Base-by-base conservation (phyloP, 768 basidiomycete species). In the Lactarius pseudohatsudake region DNA sequence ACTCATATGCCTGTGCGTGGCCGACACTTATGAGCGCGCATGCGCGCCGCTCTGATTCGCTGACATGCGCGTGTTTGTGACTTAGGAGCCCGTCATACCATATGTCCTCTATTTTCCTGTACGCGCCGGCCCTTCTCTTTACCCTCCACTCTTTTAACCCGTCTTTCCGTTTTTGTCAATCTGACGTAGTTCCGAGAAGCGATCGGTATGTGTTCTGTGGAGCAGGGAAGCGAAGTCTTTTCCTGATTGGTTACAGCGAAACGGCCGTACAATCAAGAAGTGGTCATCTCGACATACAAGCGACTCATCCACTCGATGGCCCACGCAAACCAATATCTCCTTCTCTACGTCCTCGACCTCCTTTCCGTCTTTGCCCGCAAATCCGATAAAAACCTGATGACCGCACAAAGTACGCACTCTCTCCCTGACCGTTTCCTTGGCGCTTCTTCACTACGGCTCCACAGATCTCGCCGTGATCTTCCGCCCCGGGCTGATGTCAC, bases 391-490 rank as follows among this genome's bases (percentile, higher is more conserved):
- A 99, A 99, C 76, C 80, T 96, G 57, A 99, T 99, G 96, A 96
- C 91, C 0, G 91, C 96, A 26, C 83, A 89, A 64, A 98, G 95
- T 97, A 70, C 72, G 91, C 85, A 20, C 13, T 3, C 22, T 26
- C n/a, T 13, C 34, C 13, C 10, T 13, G 40, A 7, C 15, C 30
- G 3, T 18, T 30, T 57, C 32, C 15, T 38, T 40, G 28, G 2
- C 36, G 32, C 43, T n/a, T 34, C 22, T 6, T n/a, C 13, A 28
- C 13, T 41, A 56, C 9, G 11, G 4, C 38, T 18, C 20, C 47
- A 30, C 74, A 94, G 96, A 99, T 78, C 87, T 99, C 22, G 97
- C 96, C 20, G 91, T 96, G 56, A 96, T 98, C 70, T 99, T 99
- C 78, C 91, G 95, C 65, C 97, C 97, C 0, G 97, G 96, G 20